Base-by-base conservation (phyloP, 225 moss, liverwort and hornwort genomes). In the Antitrichia curtipendula region DNA sequence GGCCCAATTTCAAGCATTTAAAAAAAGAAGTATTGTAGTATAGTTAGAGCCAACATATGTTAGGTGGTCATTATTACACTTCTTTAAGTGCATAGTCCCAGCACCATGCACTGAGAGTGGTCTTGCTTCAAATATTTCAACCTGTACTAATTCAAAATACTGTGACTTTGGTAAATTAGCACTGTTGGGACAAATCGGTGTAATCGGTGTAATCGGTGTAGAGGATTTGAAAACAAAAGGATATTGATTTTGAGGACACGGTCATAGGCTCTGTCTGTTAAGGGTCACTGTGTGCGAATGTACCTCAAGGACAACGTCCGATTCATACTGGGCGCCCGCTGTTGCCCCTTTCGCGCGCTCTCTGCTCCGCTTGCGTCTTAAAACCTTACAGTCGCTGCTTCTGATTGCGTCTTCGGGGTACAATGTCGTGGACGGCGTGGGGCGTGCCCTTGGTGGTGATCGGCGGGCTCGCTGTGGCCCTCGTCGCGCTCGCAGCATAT, bases 361-460 rank as follows among this genome's bases (percentile, higher is more conserved):
- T 53, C 36, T 73, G 12, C 31, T 19, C 11, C 12, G 20, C 24
- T 41, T 70, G 70, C 15, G 25, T 41, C 70, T 24, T 28, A 28
- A 61, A 29, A 18, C 6, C 14, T 28, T 12, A 2, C 16, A 8
- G 17, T 58, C 18, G 28, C 40, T 19, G 12, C 28, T 8, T 3
- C 28, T 12, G 28, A 80, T 40, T 59, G 59, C 64, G 2, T 34
- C 63, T 81, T 63, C 64, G 43, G 78, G 82, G 36, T 47, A 85
- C 85, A 81, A 94, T 93, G 94, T 82, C 82, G 54, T 92, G 93
- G 91, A 36, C 47, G 59, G 65, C 69, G 86, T 94, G 91, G 92
- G 79, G 88, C 47, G 82, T 90, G 82, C 86, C 89, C 6, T 29
- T 91, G 84, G 41, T 84, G 53, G 91, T 87, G 34, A 41, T 87